Percentiles rank a stretch among this genome's conserved stretches.
These are phyloP conservation scores for Mallotus japonicus DNA, from an alignment of 441 rosid species.

Conservation along the genomic window DNA sequence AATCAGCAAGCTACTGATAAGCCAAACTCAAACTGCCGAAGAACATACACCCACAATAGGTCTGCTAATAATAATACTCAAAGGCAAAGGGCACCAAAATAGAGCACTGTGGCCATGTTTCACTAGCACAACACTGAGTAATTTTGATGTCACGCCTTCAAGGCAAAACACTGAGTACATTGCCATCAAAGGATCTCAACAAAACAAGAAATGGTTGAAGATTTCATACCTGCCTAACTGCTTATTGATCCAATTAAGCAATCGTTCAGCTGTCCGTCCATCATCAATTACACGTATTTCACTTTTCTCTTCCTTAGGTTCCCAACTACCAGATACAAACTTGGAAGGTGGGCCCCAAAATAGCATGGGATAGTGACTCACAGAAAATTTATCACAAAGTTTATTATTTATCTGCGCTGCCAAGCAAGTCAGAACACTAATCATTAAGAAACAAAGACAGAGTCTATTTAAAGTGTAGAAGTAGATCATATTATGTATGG, in stretches of 20 bases:
- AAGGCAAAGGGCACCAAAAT: background rate
- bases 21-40: background rate
- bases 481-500: background rate
- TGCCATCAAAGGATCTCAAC: conserved; percentile 2
- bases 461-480: conserved; percentile 12
- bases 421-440: conserved; percentile 40
- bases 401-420: conserved; percentile 86
- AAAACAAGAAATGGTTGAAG: conserved; percentile 19
- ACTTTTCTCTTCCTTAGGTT: conserved; percentile 52
- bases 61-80: background rate
- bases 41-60: background rate
- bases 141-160: background rate
- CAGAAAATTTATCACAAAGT: conserved; percentile 81
- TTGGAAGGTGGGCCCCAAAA: conserved; percentile 80
- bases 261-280: conserved; percentile 78
- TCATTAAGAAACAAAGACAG: conserved; percentile 26
- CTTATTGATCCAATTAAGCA: conserved; percentile 91
- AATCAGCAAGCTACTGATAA: background rate
- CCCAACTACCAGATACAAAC: conserved; percentile 57
- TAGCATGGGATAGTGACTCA: conserved; percentile 84
- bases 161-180: background rate
- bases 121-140: background rate
- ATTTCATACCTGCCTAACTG: conserved; percentile 67
- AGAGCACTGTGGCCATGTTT: background rate
- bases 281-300: conserved; percentile 57